phyloP scores from a whole-genome alignment of 2,329 filamentous ascomycete species.

The Aphanocladium album region DNA sequence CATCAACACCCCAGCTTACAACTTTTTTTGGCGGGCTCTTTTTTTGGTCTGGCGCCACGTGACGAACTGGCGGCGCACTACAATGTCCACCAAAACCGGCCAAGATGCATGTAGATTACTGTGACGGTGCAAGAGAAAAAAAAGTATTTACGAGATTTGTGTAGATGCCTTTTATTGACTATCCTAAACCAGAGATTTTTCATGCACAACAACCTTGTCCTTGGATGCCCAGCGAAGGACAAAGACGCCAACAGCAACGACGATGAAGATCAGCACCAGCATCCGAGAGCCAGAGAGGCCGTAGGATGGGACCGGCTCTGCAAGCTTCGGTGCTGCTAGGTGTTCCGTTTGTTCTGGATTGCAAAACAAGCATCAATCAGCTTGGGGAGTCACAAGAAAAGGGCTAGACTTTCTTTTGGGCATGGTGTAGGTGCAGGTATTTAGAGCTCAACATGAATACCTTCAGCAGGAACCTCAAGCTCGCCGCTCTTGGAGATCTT shows the following conservation, averaged over 20 bases:
- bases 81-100: background rate
- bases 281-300: background rate
- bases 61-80: constrained; percentile 17
- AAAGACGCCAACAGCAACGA: constrained; percentile 35
- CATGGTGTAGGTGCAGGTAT: constrained; percentile 27
- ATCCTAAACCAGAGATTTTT: constrained; percentile 12
- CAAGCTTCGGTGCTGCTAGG: background rate
- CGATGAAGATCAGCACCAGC: constrained; percentile 29
- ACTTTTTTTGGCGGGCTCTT: constrained; percentile 24
- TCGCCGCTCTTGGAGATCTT: constrained; percentile 82
- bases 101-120: background rate
- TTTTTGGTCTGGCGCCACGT: constrained; percentile 23
- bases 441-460: constrained; percentile 89
- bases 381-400: constrained; percentile 24
- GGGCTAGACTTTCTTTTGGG: constrained; percentile 1
- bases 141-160: background rate
- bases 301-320: background rate
- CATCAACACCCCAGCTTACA: constrained; percentile 21
- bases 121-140: background rate
- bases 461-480: constrained; percentile 78
- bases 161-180: background rate
- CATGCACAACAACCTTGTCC: constrained; percentile 7
- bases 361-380: constrained; percentile 27
- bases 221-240: constrained; percentile 1
- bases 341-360: constrained; percentile 25